Conservation (phyloP, 805 yeast species). For the Wickerhamiella lipophila region DNA sequence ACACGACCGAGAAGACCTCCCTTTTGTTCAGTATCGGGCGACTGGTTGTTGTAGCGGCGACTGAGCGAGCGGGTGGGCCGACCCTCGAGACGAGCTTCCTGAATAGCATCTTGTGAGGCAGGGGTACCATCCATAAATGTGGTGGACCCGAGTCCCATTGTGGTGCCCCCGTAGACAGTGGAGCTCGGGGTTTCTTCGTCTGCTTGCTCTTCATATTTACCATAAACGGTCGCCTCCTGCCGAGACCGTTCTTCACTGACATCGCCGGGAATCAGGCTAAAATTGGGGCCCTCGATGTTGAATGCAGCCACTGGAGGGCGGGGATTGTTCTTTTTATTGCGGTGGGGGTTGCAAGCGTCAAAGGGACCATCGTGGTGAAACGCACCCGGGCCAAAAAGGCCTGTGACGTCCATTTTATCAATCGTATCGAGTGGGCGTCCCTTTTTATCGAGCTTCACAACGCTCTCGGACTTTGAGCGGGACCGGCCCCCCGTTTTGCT, state of each 20-base stretch:
- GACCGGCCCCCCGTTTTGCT: slow-evolving; percentile 9
- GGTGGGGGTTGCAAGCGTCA: slow-evolving; percentile 95
- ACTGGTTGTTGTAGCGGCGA: slow-evolving; percentile 14
- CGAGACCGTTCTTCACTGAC: slow-evolving; percentile 30
- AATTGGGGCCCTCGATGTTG: slow-evolving; percentile 92
- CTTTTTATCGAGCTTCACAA: slow-evolving; percentile 28
- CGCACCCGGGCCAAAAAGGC: slow-evolving; percentile 79
- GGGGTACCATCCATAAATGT: slow-evolving; percentile 96
- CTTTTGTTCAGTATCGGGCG: not conserved
- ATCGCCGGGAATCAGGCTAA: slow-evolving; percentile 47
- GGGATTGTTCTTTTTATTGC: slow-evolving; percentile 49
- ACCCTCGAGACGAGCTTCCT: slow-evolving; percentile 23
- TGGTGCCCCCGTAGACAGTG: slow-evolving; percentile 73
- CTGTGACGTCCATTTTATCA: slow-evolving; percentile 92
- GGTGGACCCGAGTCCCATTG: slow-evolving; percentile 81
- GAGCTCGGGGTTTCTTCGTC: slow-evolving; percentile 24
- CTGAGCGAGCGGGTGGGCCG: slow-evolving; percentile 52
- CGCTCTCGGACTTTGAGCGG: slow-evolving; percentile 20
- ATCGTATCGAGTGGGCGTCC: slow-evolving; percentile 73
- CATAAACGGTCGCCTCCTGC: slow-evolving; percentile 64
- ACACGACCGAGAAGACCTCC: slow-evolving; percentile 11
- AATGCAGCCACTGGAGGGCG: slow-evolving; percentile 91
- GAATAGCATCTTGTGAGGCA: slow-evolving; percentile 44
- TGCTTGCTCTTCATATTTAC: slow-evolving; percentile 32
- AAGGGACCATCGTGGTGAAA: slow-evolving; percentile 99